Percentiles rank a stretch among this genome's conserved stretches.
phyloP scores from a whole-genome alignment of 306 rosid species.

The Cyclanthera cordifolia region DNA sequence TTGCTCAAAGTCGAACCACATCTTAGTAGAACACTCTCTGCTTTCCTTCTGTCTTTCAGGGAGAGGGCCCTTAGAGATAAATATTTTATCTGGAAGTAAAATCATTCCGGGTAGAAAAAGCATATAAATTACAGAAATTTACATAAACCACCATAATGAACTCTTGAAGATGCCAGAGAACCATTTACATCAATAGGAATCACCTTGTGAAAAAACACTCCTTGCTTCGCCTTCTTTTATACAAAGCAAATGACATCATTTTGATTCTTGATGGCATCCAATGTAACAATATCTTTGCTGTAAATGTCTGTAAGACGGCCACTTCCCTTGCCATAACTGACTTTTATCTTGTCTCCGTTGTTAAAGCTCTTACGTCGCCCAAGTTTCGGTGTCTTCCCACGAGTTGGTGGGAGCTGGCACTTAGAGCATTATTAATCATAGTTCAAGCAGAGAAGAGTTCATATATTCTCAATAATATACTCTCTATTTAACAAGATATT shows the following conservation, averaged over 20 bases:
- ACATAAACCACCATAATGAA: constrained; percentile 44
- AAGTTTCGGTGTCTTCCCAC: constrained; percentile 92
- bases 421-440: constrained; percentile 14
- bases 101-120: constrained; percentile 22
- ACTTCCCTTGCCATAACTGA: constrained; percentile 25
- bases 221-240: constrained; percentile 24
- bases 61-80: constrained; percentile 2
- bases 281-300: constrained; percentile 20
- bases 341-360: constrained; percentile 34
- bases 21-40: constrained; percentile 6
- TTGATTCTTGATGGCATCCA: constrained; percentile 16
- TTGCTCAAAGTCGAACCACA: neutral
- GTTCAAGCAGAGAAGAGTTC: constrained; percentile 14
- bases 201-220: constrained; percentile 19
- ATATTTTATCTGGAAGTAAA: constrained; percentile 4
- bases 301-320: constrained; percentile 21
- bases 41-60: neutral
- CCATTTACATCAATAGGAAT: constrained; percentile 23
- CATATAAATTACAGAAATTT: constrained; percentile 51
- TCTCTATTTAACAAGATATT: neutral
- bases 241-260: constrained; percentile 24
- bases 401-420: constrained; percentile 79
- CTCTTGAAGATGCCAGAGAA: constrained; percentile 26
- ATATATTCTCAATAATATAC: neutral
- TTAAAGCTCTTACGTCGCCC: constrained; percentile 68